phyloP scores from a whole-genome alignment of 148 eudicot species.

The Dysphania ambrosioides region DNA sequence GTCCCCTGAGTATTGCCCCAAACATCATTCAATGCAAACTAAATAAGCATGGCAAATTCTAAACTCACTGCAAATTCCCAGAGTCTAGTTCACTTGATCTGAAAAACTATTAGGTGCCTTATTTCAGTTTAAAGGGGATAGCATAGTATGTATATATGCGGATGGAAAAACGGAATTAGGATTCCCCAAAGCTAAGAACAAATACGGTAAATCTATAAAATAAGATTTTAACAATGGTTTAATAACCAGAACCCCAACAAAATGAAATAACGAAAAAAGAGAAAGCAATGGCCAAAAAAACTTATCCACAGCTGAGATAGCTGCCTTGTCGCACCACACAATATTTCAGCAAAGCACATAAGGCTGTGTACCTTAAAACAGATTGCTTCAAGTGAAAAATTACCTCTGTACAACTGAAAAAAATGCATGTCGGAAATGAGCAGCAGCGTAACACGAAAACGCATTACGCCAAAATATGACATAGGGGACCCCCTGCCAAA shows the following conservation, averaged over 20 bases:
- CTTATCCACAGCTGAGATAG: background rate
- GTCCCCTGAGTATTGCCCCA: too few species aligned
- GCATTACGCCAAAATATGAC: conserved; percentile 79
- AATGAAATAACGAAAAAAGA: background rate
- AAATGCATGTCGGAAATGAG: conserved; percentile 83
- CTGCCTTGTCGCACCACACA: background rate
- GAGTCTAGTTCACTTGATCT: background rate
- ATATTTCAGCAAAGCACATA: background rate
- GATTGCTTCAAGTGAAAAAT: background rate
- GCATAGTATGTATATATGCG: background rate
- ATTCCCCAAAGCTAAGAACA: too few species aligned
- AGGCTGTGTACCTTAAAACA: background rate
- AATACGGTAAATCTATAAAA: background rate
- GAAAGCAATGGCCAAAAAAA: background rate
- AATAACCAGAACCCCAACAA: background rate
- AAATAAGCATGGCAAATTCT: background rate
- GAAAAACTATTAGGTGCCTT: background rate
- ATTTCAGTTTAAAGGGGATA: too few species aligned
- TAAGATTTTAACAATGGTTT: background rate
- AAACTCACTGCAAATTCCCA: background rate
- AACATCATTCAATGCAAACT: background rate
- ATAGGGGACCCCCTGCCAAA: conserved; percentile 77
- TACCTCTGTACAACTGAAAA: conserved; percentile 91
- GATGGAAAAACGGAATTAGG: background rate
- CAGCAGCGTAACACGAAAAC: conserved; percentile 63